phyloP scores from a whole-genome alignment of 768 basidiomycete genomes.

The Tricholoma flavovirens region DNA sequence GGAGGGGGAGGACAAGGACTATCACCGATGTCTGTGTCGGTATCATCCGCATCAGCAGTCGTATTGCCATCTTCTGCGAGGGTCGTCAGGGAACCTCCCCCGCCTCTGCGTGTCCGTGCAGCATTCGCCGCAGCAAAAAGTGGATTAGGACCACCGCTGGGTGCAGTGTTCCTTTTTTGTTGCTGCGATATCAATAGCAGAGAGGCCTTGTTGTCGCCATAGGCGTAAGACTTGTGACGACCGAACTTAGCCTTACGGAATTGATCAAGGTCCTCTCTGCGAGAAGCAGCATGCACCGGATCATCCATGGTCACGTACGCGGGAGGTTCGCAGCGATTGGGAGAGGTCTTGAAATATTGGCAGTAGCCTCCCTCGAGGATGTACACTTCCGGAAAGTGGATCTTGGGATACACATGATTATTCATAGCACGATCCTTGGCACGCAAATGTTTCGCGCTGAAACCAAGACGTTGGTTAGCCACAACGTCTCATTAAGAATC shows the following conservation, averaged over 20 bases:
- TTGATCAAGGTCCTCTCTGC: constrained; percentile 83
- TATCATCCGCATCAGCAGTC: constrained; percentile 62
- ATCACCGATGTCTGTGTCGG: constrained; percentile 73
- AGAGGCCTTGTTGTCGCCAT: constrained; percentile 63
- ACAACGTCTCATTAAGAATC: background rate
- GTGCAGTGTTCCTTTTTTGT: constrained; percentile 64
- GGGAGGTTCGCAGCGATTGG: constrained; percentile 68
- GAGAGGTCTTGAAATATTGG: constrained; percentile 69
- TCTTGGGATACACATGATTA: constrained; percentile 82
- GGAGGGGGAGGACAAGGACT: constrained; percentile 80
- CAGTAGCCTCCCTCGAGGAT: constrained; percentile 96
- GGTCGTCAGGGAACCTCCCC: constrained; percentile 43
- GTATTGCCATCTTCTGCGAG: constrained; percentile 64
- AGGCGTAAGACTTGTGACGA: constrained; percentile 87
- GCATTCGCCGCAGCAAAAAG: constrained; percentile 68
- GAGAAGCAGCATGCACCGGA: constrained; percentile 72
- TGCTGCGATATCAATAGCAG: constrained; percentile 24
- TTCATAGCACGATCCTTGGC: constrained; percentile 87
- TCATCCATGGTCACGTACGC: constrained; percentile 96
- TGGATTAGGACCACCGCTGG: constrained; percentile 42
- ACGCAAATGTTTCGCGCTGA: constrained; percentile 88
- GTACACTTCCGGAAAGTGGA: constrained; percentile 96
- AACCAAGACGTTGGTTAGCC: background rate
- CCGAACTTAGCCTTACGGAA: constrained; percentile 87
- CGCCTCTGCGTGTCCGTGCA: constrained; percentile 58